phyloP scores from a whole-genome alignment of 2,329 filamentous ascomycete genomes.

The Fusarium haematococcum region DNA sequence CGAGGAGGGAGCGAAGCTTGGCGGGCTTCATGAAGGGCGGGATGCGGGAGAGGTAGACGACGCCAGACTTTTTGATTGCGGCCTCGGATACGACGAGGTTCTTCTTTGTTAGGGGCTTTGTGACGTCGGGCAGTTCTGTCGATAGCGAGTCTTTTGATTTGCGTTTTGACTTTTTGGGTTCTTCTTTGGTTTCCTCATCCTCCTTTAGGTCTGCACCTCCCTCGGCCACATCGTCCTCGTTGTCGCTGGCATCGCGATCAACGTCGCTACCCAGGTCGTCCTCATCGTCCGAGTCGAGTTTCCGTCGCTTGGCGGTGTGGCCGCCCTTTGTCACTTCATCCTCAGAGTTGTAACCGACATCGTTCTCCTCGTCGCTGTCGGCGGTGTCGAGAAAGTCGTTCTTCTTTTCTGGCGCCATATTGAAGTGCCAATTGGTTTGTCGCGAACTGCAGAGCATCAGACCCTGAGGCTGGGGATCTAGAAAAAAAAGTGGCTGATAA shows the following conservation, averaged over 20 bases:
- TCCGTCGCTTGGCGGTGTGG: slow-evolving; percentile 72
- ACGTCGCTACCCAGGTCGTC: slow-evolving; percentile 53
- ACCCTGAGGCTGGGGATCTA: slow-evolving; percentile 19
- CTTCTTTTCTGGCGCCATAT: slow-evolving; percentile 75
- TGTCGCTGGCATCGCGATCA: slow-evolving; percentile 51
- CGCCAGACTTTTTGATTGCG: slow-evolving; percentile 78
- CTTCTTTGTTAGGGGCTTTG: slow-evolving; percentile 71
- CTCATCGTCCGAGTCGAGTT: slow-evolving; percentile 58
- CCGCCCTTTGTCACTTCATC: slow-evolving; percentile 76
- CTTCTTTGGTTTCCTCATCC: slow-evolving; percentile 28
- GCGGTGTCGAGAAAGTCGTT: slow-evolving; percentile 76
- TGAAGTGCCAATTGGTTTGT: slow-evolving; percentile 13
- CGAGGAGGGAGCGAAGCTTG: slow-evolving; percentile 80
- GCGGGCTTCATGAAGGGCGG: slow-evolving; percentile 90
- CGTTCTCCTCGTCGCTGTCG: slow-evolving; percentile 70
- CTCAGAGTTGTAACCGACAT: slow-evolving; percentile 74
- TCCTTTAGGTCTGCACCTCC: slow-evolving; percentile 36
- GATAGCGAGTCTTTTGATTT: slow-evolving; percentile 46
- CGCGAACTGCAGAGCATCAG: slow-evolving; percentile 1
- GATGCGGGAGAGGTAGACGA: slow-evolving; percentile 85
- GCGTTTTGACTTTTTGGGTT: slow-evolving; percentile 35
- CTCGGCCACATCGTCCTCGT: slow-evolving; percentile 49
- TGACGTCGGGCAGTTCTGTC: slow-evolving; percentile 59
- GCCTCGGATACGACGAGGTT: slow-evolving; percentile 74
- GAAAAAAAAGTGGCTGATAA: slow-evolving; percentile 45